phyloP scores from a whole-genome alignment of 768 basidiomycete species.

The Pisolithus albus region DNA sequence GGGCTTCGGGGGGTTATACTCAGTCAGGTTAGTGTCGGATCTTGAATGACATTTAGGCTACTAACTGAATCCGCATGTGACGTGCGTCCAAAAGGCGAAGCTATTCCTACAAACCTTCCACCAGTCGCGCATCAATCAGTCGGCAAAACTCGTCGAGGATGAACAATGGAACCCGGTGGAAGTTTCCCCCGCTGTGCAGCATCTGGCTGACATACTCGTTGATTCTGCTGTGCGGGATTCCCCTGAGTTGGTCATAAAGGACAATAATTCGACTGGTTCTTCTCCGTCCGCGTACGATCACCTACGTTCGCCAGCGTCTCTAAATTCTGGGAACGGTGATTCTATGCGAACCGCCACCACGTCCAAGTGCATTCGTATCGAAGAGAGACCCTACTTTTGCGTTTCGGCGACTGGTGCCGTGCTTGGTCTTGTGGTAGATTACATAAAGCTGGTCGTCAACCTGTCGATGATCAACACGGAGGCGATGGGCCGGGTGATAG shows the following conservation, averaged over 20 bases:
- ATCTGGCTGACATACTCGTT: constrained; percentile 64
- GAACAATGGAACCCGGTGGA: constrained; percentile 87
- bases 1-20: constrained; percentile 82
- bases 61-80: constrained; percentile 1
- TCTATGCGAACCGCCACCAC: constrained; percentile 21
- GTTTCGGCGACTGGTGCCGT: constrained; percentile 81
- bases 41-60: background rate
- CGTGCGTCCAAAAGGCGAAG: constrained; percentile 54
- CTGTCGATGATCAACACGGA: constrained; percentile 87
- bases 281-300: constrained; percentile 7
- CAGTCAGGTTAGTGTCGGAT: constrained; percentile 51
- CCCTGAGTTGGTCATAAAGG: constrained; percentile 48
- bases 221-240: constrained; percentile 81
- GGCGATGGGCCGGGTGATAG: constrained; percentile 89
- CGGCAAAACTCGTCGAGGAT: constrained; percentile 89
- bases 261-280: background rate
- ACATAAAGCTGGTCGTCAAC: constrained; percentile 83
- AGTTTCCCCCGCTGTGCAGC: constrained; percentile 60
- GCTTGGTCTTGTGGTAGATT: constrained; percentile 69
- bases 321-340: constrained; percentile 16
- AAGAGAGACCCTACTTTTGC: constrained; percentile 78
- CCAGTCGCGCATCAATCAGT: constrained; percentile 65
- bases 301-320: constrained; percentile 18
- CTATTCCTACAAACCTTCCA: constrained; percentile 84
- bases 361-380: constrained; percentile 65